These are phyloP conservation scores for Aspergillus affinis DNA, from an alignment of 495 filamentous ascomycete genomes.

Conservation along the genomic window DNA sequence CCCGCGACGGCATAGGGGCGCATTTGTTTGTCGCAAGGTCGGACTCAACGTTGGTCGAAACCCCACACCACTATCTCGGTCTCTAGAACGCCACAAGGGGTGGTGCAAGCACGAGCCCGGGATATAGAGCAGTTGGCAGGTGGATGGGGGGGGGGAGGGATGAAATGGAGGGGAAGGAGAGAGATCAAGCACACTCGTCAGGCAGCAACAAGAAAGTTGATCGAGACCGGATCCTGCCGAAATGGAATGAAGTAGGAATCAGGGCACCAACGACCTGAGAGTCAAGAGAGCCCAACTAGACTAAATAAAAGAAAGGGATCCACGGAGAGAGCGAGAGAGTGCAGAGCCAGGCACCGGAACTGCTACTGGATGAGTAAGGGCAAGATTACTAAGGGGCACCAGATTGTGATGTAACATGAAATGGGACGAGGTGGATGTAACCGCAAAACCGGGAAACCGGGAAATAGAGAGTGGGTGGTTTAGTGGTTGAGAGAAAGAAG, in stretches of 20 bases:
- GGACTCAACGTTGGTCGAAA: conserved; percentile 5
- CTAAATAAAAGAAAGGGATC: background rate
- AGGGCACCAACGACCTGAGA: background rate
- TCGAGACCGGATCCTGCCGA: conserved; percentile 9
- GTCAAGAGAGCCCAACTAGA: background rate
- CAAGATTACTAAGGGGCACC: conserved; percentile 9
- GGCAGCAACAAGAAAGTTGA: background rate
- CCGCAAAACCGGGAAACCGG: background rate
- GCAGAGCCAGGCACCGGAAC: background rate
- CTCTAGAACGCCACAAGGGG: background rate
- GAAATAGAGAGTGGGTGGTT: background rate
- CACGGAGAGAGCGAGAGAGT: background rate
- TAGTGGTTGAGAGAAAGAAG: background rate
- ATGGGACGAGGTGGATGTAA: conserved; percentile 3
- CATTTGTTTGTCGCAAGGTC: conserved; percentile 22
- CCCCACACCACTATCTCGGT: background rate
- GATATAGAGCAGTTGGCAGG: background rate
- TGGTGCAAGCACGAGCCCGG: background rate
- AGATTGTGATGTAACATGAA: conserved; percentile 12
- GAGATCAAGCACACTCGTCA: background rate
- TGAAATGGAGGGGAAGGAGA: background rate
- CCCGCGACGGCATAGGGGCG: conserved; percentile 43
- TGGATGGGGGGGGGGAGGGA: background rate
- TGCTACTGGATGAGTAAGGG: conserved; percentile 2
- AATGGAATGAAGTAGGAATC: background rate